A percentile compares a stretch with the other conserved stretches of the same genome.
phyloP scores from a whole-genome alignment of 495 filamentous ascomycete genomes.

The Penicillium psychrofluorescens region DNA sequence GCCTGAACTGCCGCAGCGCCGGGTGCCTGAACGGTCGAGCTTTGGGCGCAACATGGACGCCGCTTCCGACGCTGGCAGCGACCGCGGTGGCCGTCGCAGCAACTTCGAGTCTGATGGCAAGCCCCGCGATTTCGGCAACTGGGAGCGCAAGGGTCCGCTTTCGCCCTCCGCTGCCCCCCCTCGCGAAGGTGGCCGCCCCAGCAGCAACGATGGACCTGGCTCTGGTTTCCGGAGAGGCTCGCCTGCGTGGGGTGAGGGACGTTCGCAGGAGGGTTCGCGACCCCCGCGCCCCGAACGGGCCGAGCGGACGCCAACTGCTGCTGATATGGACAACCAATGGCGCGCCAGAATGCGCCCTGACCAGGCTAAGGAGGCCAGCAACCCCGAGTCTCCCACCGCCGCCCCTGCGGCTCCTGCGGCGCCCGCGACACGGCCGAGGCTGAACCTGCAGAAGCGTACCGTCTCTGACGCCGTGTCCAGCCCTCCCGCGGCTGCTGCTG shows the following conservation, averaged over 20 bases:
- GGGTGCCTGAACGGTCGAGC: constrained; percentile 39
- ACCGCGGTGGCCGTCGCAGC: constrained; percentile 43
- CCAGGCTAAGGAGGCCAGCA: constrained; percentile 53
- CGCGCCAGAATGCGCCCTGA: constrained; percentile 77
- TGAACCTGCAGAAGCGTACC: constrained; percentile 84
- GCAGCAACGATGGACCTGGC: constrained; percentile 54
- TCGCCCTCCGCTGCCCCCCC: constrained; percentile 56
- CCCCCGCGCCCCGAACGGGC: constrained; percentile 76
- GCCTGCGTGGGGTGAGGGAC: constrained; percentile 82
- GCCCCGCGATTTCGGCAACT: constrained; percentile 79
- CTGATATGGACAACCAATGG: constrained; percentile 84
- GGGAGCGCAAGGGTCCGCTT: constrained; percentile 92
- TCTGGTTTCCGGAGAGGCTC: constrained; percentile 56
- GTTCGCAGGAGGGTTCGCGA: constrained; percentile 71
- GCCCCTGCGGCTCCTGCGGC: constrained; percentile 39
- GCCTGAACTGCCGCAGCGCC: constrained; percentile 55
- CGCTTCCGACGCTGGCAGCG: constrained; percentile 43
- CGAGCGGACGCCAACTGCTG: constrained; percentile 72
- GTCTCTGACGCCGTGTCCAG: constrained; percentile 63
- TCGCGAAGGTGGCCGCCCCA: constrained; percentile 62
- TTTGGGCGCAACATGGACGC: constrained; percentile 46
- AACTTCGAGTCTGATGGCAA: constrained; percentile 70
- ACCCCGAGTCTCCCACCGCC: constrained; percentile 47
- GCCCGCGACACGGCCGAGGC: constrained; percentile 57
- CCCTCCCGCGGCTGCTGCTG: constrained; percentile 26